A percentile compares a stretch with the other conserved stretches of the same genome.
phyloP scores from a whole-genome alignment of 2,329 filamentous ascomycete genomes.

The Xylariaceae sp. region DNA sequence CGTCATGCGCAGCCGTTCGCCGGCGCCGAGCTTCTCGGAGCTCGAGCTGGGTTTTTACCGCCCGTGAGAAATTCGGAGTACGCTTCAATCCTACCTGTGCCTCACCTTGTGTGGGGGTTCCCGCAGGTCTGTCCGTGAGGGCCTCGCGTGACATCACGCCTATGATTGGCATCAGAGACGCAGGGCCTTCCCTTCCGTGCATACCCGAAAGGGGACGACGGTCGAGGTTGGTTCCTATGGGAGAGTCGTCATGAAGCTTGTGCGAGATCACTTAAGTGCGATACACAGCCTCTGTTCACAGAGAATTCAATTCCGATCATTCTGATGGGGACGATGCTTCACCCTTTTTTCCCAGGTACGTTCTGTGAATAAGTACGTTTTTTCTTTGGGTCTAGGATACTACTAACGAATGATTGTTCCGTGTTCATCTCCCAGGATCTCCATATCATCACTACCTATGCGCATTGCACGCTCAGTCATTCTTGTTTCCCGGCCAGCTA shows the following conservation, averaged over 20 bases:
- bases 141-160: slow-evolving; percentile 75
- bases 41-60: slow-evolving; percentile 33
- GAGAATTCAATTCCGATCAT: slow-evolving; percentile 86
- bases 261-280: slow-evolving; percentile 83
- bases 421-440: background rate
- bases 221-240: slow-evolving; percentile 60
- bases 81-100: slow-evolving; percentile 62
- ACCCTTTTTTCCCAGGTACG: slow-evolving; percentile 36
- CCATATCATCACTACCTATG: background rate
- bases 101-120: slow-evolving; percentile 39
- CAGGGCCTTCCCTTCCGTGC: slow-evolving; percentile 46
- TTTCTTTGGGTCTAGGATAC: slow-evolving; percentile 25
- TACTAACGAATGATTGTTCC: slow-evolving; percentile 26
- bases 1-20: slow-evolving; percentile 35
- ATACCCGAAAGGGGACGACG: slow-evolving; percentile 34
- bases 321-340: slow-evolving; percentile 77
- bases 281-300: slow-evolving; percentile 69
- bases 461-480: background rate
- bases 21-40: slow-evolving; percentile 21
- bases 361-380: slow-evolving; percentile 17
- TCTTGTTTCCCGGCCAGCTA: background rate
- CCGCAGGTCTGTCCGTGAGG: slow-evolving; percentile 71
- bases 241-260: slow-evolving; percentile 93
- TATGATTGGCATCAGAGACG: slow-evolving; percentile 91
- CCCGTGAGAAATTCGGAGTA: slow-evolving; percentile 99